Conservation (phyloP, 2,329 filamentous ascomycete species). For the Verticillium isaacii region DNA sequence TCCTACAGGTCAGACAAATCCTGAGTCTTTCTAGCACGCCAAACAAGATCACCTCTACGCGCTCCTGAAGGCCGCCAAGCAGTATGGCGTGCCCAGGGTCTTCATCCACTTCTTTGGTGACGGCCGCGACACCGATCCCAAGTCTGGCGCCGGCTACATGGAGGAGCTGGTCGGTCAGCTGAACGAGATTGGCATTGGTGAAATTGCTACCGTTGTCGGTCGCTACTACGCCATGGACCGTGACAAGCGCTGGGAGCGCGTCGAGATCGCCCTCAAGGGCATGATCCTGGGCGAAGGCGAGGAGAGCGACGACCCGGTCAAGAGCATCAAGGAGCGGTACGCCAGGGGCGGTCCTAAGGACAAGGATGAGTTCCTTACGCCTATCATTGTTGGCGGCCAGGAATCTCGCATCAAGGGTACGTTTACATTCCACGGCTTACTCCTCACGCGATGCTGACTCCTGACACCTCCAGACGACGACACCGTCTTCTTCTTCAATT, state of each 20-base stretch:
- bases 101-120: slow-evolving; percentile 99
- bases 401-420: slow-evolving; percentile 79
- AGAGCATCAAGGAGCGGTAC: slow-evolving; percentile 84
- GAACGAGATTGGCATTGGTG: slow-evolving; percentile 79
- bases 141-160: slow-evolving; percentile 85
- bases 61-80: slow-evolving; percentile 85
- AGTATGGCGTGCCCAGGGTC: slow-evolving; percentile 79
- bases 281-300: slow-evolving; percentile 84
- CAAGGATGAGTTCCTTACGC: slow-evolving; percentile 97
- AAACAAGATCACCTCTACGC: slow-evolving; percentile 92
- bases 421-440: slow-evolving; percentile 9
- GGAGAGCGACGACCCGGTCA: slow-evolving; percentile 75
- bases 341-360: slow-evolving; percentile 63
- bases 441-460: too few species aligned
- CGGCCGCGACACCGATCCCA: slow-evolving; percentile 95
- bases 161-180: slow-evolving; percentile 75
- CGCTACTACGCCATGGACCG: slow-evolving; percentile 99
- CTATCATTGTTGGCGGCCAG: slow-evolving; percentile 88
- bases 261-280: slow-evolving; percentile 86
- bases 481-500: slow-evolving; percentile 99
- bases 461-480: slow-evolving; percentile 71
- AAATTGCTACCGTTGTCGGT: slow-evolving; percentile 89
- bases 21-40: slow-evolving; percentile 56
- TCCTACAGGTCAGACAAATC: too few species aligned
- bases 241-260: slow-evolving; percentile 97